Conservation (phyloP, 345 rosid species). For the Nephelium lappaceum region DNA sequence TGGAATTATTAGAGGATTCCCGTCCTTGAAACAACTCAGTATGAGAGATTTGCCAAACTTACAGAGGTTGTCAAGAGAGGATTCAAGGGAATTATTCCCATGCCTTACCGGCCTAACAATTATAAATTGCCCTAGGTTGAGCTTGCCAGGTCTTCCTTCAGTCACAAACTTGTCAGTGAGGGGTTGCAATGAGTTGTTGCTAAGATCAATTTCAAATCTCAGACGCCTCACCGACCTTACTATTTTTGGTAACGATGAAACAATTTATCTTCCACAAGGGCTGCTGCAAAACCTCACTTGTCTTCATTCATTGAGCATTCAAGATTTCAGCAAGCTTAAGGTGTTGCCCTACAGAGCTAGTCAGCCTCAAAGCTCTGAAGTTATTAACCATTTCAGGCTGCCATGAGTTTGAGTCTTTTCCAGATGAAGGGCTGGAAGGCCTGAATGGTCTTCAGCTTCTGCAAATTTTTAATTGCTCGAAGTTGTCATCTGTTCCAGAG, state of each 20-base stretch:
- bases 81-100: background rate
- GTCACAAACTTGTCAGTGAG: too few relatives aligned
- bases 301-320: background rate
- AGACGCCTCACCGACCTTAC: too few relatives aligned
- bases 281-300: background rate
- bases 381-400: background rate
- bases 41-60: background rate
- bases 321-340: background rate
- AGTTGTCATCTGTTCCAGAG: slow-evolving; percentile 4
- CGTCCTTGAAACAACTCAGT: background rate
- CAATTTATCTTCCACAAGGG: background rate
- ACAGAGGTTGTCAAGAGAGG: background rate
- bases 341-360: background rate
- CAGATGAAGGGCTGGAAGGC: background rate
- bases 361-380: background rate
- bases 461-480: slow-evolving; percentile 10
- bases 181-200: too few relatives aligned
- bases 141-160: background rate
- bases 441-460: background rate
- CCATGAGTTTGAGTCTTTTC: background rate
- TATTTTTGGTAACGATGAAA: background rate
- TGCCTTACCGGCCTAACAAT: background rate
- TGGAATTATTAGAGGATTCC: background rate
- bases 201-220: too few relatives aligned
- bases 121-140: background rate